Conservation (phyloP, 257 asterid genomes). For the Jaltomata sinuosa region DNA sequence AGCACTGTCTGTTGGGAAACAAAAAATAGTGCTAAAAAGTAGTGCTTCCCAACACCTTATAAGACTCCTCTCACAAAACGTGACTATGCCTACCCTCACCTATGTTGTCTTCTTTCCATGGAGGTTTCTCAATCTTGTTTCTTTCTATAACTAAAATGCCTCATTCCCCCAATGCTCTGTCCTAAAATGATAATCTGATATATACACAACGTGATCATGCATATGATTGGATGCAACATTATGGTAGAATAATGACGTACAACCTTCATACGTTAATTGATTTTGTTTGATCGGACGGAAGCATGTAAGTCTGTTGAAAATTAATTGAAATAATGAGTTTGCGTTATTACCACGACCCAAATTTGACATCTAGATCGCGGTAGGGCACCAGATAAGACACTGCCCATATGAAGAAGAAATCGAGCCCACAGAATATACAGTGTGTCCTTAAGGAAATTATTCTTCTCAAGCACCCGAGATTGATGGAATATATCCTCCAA, state of each 20-base stretch:
- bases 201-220: neutral
- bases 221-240: neutral
- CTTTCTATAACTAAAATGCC: neutral
- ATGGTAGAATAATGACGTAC: neutral
- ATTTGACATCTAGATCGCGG: no score
- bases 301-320: neutral
- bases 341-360: no score
- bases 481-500: no score
- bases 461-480: no score
- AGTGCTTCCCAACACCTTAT: conserved; percentile 5
- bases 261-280: neutral
- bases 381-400: no score
- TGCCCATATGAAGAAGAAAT: no score
- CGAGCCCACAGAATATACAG: no score
- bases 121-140: neutral
- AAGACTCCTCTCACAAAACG: neutral
- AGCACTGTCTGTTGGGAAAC: conserved; percentile 9
- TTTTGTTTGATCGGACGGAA: neutral
- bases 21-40: conserved; percentile 2
- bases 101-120: neutral
- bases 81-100: neutral
- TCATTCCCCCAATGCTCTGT: neutral
- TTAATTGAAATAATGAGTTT: neutral
- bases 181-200: neutral
- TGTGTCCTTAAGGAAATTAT: no score